Conservation (phyloP, 345 rosid species). For the Salix brachista region DNA sequence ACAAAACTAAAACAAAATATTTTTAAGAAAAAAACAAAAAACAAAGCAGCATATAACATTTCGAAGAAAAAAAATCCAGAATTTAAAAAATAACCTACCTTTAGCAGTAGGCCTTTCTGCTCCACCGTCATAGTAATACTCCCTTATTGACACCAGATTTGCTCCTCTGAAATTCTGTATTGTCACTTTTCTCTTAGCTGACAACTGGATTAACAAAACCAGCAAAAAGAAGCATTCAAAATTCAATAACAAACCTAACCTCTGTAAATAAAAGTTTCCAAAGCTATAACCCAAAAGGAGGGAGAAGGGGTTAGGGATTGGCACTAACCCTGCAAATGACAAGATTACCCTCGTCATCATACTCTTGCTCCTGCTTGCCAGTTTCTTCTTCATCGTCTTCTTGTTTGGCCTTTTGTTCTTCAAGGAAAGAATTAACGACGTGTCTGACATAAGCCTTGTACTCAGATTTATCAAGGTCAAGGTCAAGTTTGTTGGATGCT, state of each 20-base stretch:
- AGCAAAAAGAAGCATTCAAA: background rate
- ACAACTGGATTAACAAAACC: conserved; percentile 32
- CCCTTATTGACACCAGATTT: conserved; percentile 76
- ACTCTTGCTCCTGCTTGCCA: conserved; percentile 28
- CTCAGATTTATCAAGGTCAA: conserved; percentile 62
- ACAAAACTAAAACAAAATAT: background rate
- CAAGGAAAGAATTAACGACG: conserved; percentile 65
- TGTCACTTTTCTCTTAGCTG: conserved; percentile 77
- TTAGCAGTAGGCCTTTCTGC: conserved; percentile 83
- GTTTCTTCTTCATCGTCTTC: conserved; percentile 6
- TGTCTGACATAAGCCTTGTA: conserved; percentile 55
- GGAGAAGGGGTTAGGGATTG: background rate
- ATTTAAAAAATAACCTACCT: conserved; percentile 34
- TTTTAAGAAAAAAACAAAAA: background rate
- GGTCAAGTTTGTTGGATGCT: conserved; percentile 60
- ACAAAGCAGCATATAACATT: background rate
- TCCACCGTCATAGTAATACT: conserved; percentile 71
- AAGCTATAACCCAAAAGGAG: background rate
- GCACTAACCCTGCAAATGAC: conserved; percentile 62
- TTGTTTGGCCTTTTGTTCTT: conserved; percentile 40
- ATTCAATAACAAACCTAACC: background rate
- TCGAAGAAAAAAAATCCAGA: background rate
- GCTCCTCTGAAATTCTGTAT: conserved; percentile 81
- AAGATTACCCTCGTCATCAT: conserved; percentile 74
- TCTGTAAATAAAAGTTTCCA: background rate